Conservation (phyloP, 1,284 basidiomycete genomes). For the Cryptococcus deneoformans region DNA sequence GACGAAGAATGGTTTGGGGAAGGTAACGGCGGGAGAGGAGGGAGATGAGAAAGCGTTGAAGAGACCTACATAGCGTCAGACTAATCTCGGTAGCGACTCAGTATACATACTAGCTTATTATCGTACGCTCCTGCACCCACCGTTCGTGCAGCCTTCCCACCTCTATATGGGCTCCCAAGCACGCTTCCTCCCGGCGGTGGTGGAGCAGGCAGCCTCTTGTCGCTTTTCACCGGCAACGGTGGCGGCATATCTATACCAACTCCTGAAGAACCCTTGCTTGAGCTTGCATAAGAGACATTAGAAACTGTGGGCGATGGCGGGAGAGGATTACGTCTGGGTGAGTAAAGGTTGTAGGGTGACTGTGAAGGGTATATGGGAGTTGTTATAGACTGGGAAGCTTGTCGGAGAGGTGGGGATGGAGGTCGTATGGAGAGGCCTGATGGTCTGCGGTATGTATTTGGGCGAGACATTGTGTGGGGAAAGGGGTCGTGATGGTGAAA, state of each 20-base stretch:
- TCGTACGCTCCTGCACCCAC: constrained; percentile 34
- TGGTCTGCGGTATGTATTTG: constrained; percentile 5
- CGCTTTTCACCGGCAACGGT: constrained; percentile 24
- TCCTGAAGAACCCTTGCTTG: constrained; percentile 8
- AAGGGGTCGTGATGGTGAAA: not conserved
- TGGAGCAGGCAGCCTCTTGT: constrained; percentile 21
- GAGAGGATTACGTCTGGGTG: constrained; percentile 23
- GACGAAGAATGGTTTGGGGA: not conserved
- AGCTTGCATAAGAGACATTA: constrained; percentile 13
- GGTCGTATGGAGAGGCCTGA: constrained; percentile 19
- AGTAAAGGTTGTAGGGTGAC: constrained; percentile 5
- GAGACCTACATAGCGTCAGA: constrained; percentile 31
- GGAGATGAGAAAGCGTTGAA: constrained; percentile 43
- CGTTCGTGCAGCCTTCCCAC: constrained; percentile 22
- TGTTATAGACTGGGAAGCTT: not conserved
- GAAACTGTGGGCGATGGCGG: constrained; percentile 32
- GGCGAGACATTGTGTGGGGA: not conserved
- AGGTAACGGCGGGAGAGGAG: constrained; percentile 31
- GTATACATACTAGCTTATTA: constrained; percentile 35
- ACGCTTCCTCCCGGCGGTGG: constrained; percentile 4
- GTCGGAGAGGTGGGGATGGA: constrained; percentile 13
- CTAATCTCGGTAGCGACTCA: not conserved
- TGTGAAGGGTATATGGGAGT: constrained; percentile 10
- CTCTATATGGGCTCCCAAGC: constrained; percentile 23
- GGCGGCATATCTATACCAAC: constrained; percentile 11